phyloP scores from a whole-genome alignment of 2,329 filamentous ascomycete species.

The Amesomyces nigricolor region DNA sequence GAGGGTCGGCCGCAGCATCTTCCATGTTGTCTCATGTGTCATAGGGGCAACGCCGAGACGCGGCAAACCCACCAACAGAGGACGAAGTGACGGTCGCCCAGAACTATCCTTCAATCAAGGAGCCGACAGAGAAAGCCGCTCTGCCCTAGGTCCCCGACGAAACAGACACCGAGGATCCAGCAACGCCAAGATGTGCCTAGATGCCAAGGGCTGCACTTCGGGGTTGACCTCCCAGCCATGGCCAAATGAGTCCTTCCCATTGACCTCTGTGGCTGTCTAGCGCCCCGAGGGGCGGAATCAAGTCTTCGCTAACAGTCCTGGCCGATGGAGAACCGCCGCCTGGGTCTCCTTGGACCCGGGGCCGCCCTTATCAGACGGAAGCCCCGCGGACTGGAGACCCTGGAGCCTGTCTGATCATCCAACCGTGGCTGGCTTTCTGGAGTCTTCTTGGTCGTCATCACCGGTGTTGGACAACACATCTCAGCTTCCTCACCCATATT shows the following conservation, averaged over 20 bases:
- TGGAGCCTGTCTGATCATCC: too few relatives aligned
- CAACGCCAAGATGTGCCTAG: slow-evolving; percentile 17
- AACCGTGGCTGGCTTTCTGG: too few relatives aligned
- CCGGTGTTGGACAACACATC: too few relatives aligned
- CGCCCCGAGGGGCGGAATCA: background rate
- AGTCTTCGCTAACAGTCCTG: background rate
- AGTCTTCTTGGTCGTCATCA: too few relatives aligned
- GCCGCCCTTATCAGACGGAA: background rate
- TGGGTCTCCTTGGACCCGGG: background rate
- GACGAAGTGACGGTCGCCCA: background rate
- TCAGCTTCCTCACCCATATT: too few relatives aligned
- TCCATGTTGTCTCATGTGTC: too few relatives aligned
- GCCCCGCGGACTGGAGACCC: background rate
- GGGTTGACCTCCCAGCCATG: slow-evolving; percentile 2
- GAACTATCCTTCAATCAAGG: background rate
- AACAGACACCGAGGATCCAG: slow-evolving; percentile 6
- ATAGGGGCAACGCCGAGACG: too few relatives aligned
- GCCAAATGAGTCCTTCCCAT: slow-evolving; percentile 4
- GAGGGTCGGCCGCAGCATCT: background rate
- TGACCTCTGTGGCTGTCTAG: background rate
- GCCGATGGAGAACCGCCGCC: background rate
- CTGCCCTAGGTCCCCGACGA: background rate
- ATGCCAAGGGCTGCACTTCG: slow-evolving; percentile 17
- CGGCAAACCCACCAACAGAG: background rate
- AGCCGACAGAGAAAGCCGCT: background rate